Percentiles rank a stretch among this genome's conserved stretches.
Conservation (phyloP, 495 filamentous ascomycete species). For the Geopyxis carbonaria region DNA sequence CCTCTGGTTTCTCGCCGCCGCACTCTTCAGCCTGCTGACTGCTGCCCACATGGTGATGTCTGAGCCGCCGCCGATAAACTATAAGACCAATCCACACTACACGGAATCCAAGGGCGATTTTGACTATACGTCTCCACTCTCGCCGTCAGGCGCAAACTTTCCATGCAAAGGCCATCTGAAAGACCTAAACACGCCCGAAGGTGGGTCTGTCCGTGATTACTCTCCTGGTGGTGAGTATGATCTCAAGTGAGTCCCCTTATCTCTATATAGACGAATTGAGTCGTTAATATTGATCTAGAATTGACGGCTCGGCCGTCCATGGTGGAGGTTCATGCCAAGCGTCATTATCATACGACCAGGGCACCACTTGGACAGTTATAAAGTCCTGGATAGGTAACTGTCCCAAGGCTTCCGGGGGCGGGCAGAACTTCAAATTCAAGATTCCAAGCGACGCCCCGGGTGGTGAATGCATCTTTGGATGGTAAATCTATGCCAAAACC, state of each 20-base stretch:
- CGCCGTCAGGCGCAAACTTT: slow-evolving; percentile 32
- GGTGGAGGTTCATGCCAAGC: slow-evolving; percentile 51
- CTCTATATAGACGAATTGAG: not conserved
- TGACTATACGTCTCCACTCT: slow-evolving; percentile 37
- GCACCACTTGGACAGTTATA: slow-evolving; percentile 42
- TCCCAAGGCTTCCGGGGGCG: slow-evolving; percentile 15
- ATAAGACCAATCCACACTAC: slow-evolving; percentile 20
- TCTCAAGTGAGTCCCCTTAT: slow-evolving; percentile 23
- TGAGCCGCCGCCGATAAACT: slow-evolving; percentile 24
- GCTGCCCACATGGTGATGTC: slow-evolving; percentile 25
- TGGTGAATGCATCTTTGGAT: slow-evolving; percentile 44
- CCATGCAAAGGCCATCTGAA: slow-evolving; percentile 38
- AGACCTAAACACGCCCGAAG: slow-evolving; percentile 28
- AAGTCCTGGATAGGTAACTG: slow-evolving; percentile 46
- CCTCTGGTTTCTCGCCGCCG: not conserved
- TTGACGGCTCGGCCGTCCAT: slow-evolving; percentile 35
- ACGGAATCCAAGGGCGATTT: slow-evolving; percentile 28
- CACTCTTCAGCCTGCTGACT: not conserved
- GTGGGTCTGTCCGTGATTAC: slow-evolving; percentile 31
- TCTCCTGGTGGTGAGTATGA: slow-evolving; percentile 28
- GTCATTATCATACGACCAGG: slow-evolving; percentile 41
- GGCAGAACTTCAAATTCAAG: slow-evolving; percentile 33
- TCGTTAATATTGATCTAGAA: slow-evolving; percentile 5
- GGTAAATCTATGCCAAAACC: slow-evolving; percentile 27
- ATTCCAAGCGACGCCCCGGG: slow-evolving; percentile 31